Evolutionary conservation across 2,329 filamentous ascomycete genomes (phyloP), one percentile per base, ranked within the genome.

Genomic region (Clarireedia sp.): DNA sequence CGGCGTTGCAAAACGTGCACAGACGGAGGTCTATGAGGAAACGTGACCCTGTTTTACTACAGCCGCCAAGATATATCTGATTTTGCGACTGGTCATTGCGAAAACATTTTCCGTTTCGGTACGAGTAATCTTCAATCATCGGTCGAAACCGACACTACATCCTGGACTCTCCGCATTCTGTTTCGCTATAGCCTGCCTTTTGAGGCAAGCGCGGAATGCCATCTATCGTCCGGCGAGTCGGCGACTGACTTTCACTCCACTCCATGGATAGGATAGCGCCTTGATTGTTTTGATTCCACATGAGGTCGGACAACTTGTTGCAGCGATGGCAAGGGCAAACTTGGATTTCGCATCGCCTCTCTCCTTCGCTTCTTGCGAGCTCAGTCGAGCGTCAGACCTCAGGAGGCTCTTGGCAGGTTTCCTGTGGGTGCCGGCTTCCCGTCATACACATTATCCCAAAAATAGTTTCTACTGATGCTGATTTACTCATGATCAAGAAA

Each of bases 1-100:
- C 48, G 51, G 44, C 45, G 48, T 57, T 45, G n/a, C 44, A 19
- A 48, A 54, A 54, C 50, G 38, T 14, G 51, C 55, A 57, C 55
- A 49, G 50, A 50, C 55, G 23, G 37, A 26, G 16, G 4, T n/a
- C 26, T 14, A 21, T 29, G 19, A 54, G 47, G 37, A 57, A 45
- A 57, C 24, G 3, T 40, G 51, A 33, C 29, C 38, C 29, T 40
- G 55, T 57, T 57, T 54, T 44, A 57, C 45, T 49, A 41, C 37
- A 43, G 16, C 47, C 40, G 53, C 53, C 24, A 48, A 54, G 50
- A 33, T 16, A 41, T 21, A 44, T 38, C 29, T 26, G 19, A 53
- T 26, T 7, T 29, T 23, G 17, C 37, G 19, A 57, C 2, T 24
- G 40, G 12, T 51, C 14, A n/a, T 45, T 38, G 40, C 33, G 48